phyloP scores from a whole-genome alignment of 2,329 filamentous ascomycete species.

The Fusarium napiforme region DNA sequence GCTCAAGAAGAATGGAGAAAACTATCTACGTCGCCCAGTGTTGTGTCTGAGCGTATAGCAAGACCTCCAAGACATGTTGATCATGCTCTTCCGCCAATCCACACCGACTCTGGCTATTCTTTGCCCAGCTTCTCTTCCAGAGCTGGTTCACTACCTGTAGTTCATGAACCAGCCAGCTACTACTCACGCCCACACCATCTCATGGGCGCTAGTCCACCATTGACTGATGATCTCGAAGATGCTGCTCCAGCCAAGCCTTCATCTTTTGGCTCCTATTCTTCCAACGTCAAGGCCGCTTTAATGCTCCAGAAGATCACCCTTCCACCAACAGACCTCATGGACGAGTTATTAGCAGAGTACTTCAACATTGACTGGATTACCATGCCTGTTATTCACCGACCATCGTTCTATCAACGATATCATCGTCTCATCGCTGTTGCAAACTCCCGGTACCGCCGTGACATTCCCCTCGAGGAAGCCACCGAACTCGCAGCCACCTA shows the following conservation, averaged over 20 bases:
- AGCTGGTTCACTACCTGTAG: slow-evolving; percentile 25
- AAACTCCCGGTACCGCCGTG: slow-evolving; percentile 44
- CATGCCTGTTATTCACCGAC: slow-evolving; percentile 40
- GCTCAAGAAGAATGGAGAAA: slow-evolving; percentile 41
- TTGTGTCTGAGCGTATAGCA: slow-evolving; percentile 30
- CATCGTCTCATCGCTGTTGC: slow-evolving; percentile 43
- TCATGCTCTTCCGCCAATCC: slow-evolving; percentile 37
- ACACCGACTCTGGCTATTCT: slow-evolving; percentile 30
- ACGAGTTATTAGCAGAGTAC: slow-evolving; percentile 41
- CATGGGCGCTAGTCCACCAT: slow-evolving; percentile 42
- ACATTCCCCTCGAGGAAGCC: slow-evolving; percentile 43
- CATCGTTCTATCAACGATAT: slow-evolving; percentile 42
- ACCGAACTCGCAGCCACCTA: slow-evolving; percentile 43
- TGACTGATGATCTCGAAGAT: slow-evolving; percentile 45
- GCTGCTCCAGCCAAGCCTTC: slow-evolving; percentile 32
- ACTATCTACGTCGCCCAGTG: slow-evolving; percentile 31
- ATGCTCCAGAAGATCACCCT: slow-evolving; percentile 45
- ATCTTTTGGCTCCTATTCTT: slow-evolving; percentile 45
- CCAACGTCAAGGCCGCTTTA: slow-evolving; percentile 41
- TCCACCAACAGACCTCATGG: slow-evolving; percentile 42
- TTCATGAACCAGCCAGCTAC: slow-evolving; percentile 35
- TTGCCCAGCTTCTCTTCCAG: slow-evolving; percentile 25
- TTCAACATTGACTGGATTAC: slow-evolving; percentile 43
- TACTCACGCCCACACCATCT: slow-evolving; percentile 29
- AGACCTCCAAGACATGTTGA: slow-evolving; percentile 27